Base-by-base conservation (phyloP, 2,329 filamentous ascomycete species). In the Cladosporium cucumerinum region DNA sequence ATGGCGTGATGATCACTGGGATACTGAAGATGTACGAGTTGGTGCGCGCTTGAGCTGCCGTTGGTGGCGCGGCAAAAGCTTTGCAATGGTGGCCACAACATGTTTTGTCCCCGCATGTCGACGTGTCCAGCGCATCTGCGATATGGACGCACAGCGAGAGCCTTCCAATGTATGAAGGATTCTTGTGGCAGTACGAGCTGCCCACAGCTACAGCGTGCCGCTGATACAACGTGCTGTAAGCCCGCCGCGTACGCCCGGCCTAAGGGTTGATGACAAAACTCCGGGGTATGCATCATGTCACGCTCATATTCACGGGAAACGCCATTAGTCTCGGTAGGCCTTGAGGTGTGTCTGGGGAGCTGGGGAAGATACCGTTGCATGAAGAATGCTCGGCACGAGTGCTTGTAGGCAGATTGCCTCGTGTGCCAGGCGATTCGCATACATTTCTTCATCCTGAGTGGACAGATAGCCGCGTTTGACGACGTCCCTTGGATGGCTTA, bases 401-500 rank as follows among this genome's bases (percentile, higher is more conserved):
- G 51, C 28, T 54, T 28, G 28, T n/a, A 28, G 30, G 51, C 16
- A 54, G 18, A 11, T 21, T 46, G 39, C 39, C n/a, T 46, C n/a
- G 39, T 32, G 30, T 32, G 26, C 51, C 26, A 54, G 51, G 26
- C 51, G 28, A 32, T 28, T 32, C 51, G 30, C 30, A 54, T 54
- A 32, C 18, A 30, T 8, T 30, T 30, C 16, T 30, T 54, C 18
- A 28, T 32, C 51, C 51, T 54, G 25, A 30, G 18, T n/a, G 26
- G 51, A n/a, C 51, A 32, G 51, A 54, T 28, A 54, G 48, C 59
- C 59, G 59, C 59, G 59, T 48, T 51, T 52, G 59, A 54, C 59
- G 59, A 48, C 51, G 18, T 54, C 8, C 25, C 16, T 26, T 18
- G 25, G 49, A 26, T 21, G 26, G 51, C 26, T 54, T 28, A 32